phyloP scores from a whole-genome alignment of 139 green algal genomes.

The Dunaliella primolecta region DNA sequence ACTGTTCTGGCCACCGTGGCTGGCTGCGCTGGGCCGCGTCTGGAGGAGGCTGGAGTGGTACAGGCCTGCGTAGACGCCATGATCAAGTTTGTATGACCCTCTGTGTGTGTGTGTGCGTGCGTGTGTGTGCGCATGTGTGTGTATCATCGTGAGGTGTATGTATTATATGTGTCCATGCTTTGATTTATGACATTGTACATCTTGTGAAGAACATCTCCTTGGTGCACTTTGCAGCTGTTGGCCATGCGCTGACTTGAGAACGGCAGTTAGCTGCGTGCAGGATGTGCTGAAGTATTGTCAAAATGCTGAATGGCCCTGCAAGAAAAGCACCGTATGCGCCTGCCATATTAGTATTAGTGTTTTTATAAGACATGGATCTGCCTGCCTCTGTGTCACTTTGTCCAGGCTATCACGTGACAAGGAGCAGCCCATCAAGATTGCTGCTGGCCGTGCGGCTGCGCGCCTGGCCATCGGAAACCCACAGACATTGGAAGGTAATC shows the following conservation, averaged over 20 bases:
- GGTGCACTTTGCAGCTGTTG: no score
- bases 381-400: no score
- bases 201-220: no score
- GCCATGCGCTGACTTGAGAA: no score
- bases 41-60: slow-evolving; percentile 34
- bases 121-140: not conserved
- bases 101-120: not conserved
- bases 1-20: slow-evolving; percentile 7
- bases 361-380: no score
- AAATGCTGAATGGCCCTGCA: no score
- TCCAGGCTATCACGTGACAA: not conserved
- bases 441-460: slow-evolving; percentile 47
- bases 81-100: not conserved
- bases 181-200: no score
- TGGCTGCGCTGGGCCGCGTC: slow-evolving; percentile 34
- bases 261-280: no score
- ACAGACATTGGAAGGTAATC: slow-evolving; percentile 9
- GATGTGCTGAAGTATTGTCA: no score
- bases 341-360: no score
- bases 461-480: slow-evolving; percentile 33
- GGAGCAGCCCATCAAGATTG: slow-evolving; percentile 18
- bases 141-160: not conserved
- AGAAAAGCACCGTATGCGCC: no score
- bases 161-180: no score
- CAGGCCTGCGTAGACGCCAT: slow-evolving; percentile 25